Evolutionary conservation across 768 basidiomycete genomes (phyloP).

Genomic region (Xerocomellus dryophilus): DNA sequence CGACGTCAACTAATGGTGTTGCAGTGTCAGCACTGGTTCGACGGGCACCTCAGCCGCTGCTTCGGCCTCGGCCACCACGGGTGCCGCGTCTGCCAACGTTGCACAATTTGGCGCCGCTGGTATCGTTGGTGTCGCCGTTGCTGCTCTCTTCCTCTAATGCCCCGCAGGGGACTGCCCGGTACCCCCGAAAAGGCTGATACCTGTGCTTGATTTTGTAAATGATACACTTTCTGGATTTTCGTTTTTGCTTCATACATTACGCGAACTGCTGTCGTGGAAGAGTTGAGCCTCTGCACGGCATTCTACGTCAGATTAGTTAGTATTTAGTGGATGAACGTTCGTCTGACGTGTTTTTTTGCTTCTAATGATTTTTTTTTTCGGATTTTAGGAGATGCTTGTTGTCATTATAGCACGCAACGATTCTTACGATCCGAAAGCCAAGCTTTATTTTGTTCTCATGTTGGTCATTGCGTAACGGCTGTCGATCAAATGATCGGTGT

Average conservation of each 20-base stretch:
- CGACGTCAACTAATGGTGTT: conserved; percentile 12
- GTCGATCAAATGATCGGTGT: background rate
- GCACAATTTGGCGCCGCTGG: conserved; percentile 46
- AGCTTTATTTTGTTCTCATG: background rate
- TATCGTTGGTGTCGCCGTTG: conserved; percentile 32
- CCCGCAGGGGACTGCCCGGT: background rate
- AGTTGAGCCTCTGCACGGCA: background rate
- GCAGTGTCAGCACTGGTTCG: background rate
- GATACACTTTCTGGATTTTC: conserved; percentile 13
- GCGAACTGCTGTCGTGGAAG: conserved; percentile 4
- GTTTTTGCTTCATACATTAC: conserved; percentile 19
- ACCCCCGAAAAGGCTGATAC: conserved; percentile 16
- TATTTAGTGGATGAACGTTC: conserved; percentile 4
- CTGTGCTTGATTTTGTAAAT: conserved; percentile 13
- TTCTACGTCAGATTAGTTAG: background rate
- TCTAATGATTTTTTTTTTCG: conserved; percentile 10
- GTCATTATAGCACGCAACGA: conserved; percentile 14
- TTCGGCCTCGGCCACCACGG: conserved; percentile 27
- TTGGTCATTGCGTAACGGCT: background rate
- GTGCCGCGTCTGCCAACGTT: conserved; percentile 41
- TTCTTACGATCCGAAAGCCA: conserved; percentile 18
- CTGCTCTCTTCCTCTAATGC: conserved; percentile 38
- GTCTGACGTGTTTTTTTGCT: background rate
- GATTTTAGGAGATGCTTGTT: conserved; percentile 17
- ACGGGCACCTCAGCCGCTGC: background rate